phyloP scores from a whole-genome alignment of 345 rosid species.

The Luvunga scandens region DNA sequence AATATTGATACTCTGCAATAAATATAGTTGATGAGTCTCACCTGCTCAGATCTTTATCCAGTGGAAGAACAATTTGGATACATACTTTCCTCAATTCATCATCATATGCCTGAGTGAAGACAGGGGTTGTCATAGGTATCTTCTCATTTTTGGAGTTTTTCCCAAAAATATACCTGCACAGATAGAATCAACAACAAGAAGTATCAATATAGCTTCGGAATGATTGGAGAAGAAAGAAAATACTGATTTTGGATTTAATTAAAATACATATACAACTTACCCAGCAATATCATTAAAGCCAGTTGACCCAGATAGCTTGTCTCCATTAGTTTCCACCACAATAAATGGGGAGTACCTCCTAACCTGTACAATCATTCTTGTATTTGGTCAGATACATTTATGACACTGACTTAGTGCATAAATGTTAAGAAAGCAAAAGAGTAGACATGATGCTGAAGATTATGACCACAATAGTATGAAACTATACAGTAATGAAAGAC shows the following conservation, averaged over 20 bases:
- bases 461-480: not conserved
- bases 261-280: slow-evolving; percentile 31
- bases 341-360: slow-evolving; percentile 61
- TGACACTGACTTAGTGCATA: not conserved
- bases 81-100: slow-evolving; percentile 49
- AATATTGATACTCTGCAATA: not conserved
- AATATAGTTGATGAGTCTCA: slow-evolving; percentile 12
- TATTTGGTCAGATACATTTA: not conserved
- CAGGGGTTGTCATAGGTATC: slow-evolving; percentile 76
- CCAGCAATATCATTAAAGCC: slow-evolving; percentile 78
- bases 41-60: slow-evolving; percentile 67
- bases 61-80: slow-evolving; percentile 78
- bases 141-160: slow-evolving; percentile 61
- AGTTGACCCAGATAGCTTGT: slow-evolving; percentile 65
- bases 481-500: not conserved
- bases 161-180: slow-evolving; percentile 69
- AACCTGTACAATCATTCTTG: slow-evolving; percentile 40
- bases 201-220: not conserved
- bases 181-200: slow-evolving; percentile 7
- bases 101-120: slow-evolving; percentile 69
- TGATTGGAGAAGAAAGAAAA: not conserved
- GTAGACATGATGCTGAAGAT: not conserved
- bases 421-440: not conserved
- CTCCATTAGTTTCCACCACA: slow-evolving; percentile 80
- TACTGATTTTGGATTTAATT: not conserved